Evolutionary conservation across 805 yeast genomes (phyloP).

Genomic region (Wickerhamiella parazyma): DNA sequence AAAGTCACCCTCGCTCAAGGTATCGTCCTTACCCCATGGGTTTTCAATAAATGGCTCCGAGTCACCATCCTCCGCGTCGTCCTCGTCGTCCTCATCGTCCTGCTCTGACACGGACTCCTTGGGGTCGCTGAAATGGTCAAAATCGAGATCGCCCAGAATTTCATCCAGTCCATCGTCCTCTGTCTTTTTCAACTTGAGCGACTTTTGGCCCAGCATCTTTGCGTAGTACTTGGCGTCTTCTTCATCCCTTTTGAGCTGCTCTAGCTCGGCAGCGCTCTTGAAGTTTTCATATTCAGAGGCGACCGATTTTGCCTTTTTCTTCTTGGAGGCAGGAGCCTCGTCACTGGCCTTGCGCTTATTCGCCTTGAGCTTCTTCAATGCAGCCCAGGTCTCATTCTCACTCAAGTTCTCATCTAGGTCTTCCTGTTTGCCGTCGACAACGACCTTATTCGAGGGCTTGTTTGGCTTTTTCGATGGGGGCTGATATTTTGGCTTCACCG

Average conservation of each 20-base stretch:
- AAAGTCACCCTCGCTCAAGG: constrained; percentile 17
- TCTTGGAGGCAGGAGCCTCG: not conserved
- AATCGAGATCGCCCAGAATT: constrained; percentile 62
- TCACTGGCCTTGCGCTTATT: constrained; percentile 1
- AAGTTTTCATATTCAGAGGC: not conserved
- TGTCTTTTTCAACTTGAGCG: constrained; percentile 33
- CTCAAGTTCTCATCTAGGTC: constrained; percentile 19
- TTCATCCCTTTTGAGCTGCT: constrained; percentile 46
- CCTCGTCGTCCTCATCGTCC: constrained; percentile 10
- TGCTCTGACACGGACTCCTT: constrained; percentile 12
- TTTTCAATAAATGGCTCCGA: constrained; percentile 15
- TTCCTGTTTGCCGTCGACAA: constrained; percentile 8
- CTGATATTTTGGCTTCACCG: constrained; percentile 6
- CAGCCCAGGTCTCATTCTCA: constrained; percentile 23
- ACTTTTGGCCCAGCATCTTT: constrained; percentile 58
- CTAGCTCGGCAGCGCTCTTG: constrained; percentile 33
- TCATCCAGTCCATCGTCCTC: constrained; percentile 74
- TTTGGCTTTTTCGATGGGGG: constrained; percentile 1
- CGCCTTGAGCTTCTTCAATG: constrained; percentile 18
- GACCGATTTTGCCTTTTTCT: constrained; percentile 2
- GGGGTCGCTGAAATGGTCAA: constrained; percentile 25
- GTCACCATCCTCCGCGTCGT: constrained; percentile 15
- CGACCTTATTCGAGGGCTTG: not conserved
- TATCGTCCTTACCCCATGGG: constrained; percentile 13
- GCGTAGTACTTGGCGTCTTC: constrained; percentile 75